Conservation (phyloP, 257 asterid genomes). For the Agastache rugosa region DNA sequence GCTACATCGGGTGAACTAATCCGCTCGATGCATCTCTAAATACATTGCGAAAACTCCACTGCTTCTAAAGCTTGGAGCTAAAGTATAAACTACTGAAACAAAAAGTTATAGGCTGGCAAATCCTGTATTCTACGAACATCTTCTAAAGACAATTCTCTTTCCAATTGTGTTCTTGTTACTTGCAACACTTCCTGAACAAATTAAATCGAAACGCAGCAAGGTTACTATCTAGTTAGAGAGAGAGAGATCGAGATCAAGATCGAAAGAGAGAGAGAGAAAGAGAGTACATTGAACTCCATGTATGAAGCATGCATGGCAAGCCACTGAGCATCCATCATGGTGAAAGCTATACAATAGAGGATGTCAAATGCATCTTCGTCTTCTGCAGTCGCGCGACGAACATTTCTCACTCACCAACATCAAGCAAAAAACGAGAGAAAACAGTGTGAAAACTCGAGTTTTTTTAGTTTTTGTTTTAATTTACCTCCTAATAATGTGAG, state of each 20-base stretch:
- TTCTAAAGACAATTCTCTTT: constrained; percentile 87
- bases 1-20: not conserved
- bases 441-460: not conserved
- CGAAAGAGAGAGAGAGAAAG: constrained; percentile 36
- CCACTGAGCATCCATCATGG: constrained; percentile 98
- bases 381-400: constrained; percentile 55
- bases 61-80: not conserved
- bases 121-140: constrained; percentile 79
- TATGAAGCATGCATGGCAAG: constrained; percentile 97
- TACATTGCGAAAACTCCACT: not conserved
- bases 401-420: constrained; percentile 21
- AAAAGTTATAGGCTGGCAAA: constrained; percentile 81
- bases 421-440: not conserved
- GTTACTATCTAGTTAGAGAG: not conserved
- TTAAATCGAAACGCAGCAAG: not conserved
- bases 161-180: constrained; percentile 79
- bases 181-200: constrained; percentile 73
- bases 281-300: constrained; percentile 84
- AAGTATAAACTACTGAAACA: constrained; percentile 43
- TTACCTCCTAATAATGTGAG: constrained; percentile 78
- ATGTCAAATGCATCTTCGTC: constrained; percentile 83
- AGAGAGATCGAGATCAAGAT: not conserved
- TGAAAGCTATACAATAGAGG: constrained; percentile 82
- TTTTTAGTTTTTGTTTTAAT: not conserved
- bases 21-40: not conserved